Percentiles rank a stretch among this genome's conserved stretches.
These are phyloP conservation scores for Aspergillus bridgeri DNA, from an alignment of 495 filamentous ascomycete species.

Conservation along the genomic window DNA sequence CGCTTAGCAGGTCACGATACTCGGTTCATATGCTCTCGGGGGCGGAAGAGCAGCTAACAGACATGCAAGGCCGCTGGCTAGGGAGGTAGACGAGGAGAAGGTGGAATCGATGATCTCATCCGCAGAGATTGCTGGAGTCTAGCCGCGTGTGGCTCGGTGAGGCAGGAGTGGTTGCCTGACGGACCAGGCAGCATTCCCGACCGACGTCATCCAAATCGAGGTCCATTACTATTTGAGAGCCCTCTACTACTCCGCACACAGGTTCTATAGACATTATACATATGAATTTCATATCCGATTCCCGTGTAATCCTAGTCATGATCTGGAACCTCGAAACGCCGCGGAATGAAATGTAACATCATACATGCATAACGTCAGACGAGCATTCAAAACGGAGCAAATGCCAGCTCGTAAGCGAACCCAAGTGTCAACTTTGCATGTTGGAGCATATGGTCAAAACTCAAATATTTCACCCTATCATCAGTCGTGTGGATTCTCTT, in stretches of 20 bases:
- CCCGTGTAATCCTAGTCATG: background rate
- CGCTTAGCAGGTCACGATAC: background rate
- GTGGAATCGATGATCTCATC: background rate
- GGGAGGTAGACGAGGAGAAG: background rate
- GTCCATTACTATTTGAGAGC: too few species aligned
- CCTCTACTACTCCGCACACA: too few species aligned
- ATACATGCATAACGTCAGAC: background rate
- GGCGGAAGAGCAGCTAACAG: background rate
- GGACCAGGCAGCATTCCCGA: background rate
- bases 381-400: conserved; percentile 33
- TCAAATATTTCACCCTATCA: conserved; percentile 82
- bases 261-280: too few species aligned
- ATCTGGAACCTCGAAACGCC: background rate
- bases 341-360: background rate
- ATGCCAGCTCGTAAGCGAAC: conserved; percentile 81
- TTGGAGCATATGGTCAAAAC: conserved; percentile 97
- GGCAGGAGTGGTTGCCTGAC: background rate
- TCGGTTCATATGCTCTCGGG: background rate
- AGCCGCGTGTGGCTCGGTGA: background rate
- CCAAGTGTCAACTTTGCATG: conserved; percentile 90
- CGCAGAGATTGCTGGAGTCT: background rate
- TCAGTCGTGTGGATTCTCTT: conserved; percentile 89
- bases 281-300: background rate
- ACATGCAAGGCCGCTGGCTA: background rate
- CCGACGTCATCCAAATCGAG: background rate